Percentiles rank a stretch among this genome's conserved stretches.
Conservation (phyloP, 2,329 filamentous ascomycete genomes). For the Chrysosporium queenslandicum region DNA sequence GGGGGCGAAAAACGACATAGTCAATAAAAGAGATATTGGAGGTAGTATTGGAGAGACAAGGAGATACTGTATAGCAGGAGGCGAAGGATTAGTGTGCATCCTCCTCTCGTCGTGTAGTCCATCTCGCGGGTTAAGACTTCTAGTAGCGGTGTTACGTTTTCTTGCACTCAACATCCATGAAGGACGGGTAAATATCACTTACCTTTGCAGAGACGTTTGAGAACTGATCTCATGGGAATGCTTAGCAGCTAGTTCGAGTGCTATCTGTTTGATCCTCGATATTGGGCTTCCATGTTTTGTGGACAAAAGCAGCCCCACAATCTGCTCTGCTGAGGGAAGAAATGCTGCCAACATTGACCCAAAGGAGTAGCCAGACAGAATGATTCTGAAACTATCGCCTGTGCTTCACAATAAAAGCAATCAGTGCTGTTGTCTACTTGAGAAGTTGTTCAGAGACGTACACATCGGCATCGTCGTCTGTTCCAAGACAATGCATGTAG, state of each 20-base stretch:
- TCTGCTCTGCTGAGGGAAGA: slow-evolving; percentile 50
- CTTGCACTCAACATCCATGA: not conserved
- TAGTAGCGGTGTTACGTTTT: not conserved
- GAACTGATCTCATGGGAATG: not conserved
- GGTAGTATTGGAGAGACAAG: slow-evolving; percentile 56
- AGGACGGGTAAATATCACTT: not conserved
- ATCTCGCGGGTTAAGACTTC: not conserved
- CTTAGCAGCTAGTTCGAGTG: not conserved
- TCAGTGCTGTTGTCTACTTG: not conserved
- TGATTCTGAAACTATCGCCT: slow-evolving; percentile 26
- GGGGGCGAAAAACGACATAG: slow-evolving; percentile 45
- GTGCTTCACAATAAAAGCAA: slow-evolving; percentile 27
- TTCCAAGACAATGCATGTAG: slow-evolving; percentile 44
- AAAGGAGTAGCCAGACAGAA: slow-evolving; percentile 82
- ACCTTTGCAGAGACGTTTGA: not conserved
- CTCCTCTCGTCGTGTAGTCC: not conserved
- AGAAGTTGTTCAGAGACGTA: not conserved
- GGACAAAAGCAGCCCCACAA: slow-evolving; percentile 28
- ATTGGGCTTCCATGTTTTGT: not conserved
- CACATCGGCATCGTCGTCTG: not conserved
- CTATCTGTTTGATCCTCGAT: not conserved
- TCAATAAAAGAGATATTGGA: slow-evolving; percentile 50
- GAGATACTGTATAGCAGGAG: slow-evolving; percentile 38
- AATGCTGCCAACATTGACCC: slow-evolving; percentile 71
- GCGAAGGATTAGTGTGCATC: slow-evolving; percentile 10